These are phyloP conservation scores for Mycosarcoma mackinlayi DNA, from an alignment of 1,284 basidiomycete species.

Conservation along the genomic window DNA sequence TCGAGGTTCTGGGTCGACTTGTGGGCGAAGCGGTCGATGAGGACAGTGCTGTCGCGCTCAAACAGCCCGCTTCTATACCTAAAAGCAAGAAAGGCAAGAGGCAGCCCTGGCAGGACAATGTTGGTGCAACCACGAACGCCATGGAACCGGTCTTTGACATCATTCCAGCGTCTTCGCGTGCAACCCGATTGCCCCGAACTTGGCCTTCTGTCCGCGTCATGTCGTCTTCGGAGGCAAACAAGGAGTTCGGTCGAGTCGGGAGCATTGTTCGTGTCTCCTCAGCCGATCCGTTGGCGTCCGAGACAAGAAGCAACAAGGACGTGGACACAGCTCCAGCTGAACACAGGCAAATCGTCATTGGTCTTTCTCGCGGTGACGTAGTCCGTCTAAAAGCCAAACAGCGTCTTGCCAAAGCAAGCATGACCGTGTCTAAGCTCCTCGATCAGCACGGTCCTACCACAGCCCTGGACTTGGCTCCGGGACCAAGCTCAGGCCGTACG, in stretches of 20 bases:
- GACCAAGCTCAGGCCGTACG: too few species aligned
- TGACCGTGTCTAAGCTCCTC: constrained; percentile 19
- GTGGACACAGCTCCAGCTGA: not conserved
- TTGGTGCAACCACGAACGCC: not conserved
- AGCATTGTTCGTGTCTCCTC: constrained; percentile 25
- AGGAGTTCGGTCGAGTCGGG: constrained; percentile 39
- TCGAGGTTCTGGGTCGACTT: constrained; percentile 27
- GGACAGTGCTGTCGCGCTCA: too few species aligned
- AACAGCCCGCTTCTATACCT: too few species aligned
- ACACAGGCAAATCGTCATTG: constrained; percentile 16
- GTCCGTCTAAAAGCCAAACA: constrained; percentile 36
- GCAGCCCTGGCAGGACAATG: constrained; percentile 8
- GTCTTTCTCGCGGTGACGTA: constrained; percentile 44
- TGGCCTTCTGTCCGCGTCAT: constrained; percentile 44
- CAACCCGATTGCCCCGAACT: constrained; percentile 25
- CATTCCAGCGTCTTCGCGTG: constrained; percentile 15
- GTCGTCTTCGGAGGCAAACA: constrained; percentile 39
- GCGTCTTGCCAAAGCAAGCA: constrained; percentile 22
- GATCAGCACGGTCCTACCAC: not conserved
- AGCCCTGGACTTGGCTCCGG: not conserved
- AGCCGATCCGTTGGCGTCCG: not conserved
- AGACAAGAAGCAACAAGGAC: not conserved
- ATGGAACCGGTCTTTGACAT: constrained; percentile 26
- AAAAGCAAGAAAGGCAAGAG: not conserved
- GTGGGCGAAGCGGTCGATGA: constrained; percentile 10